Percentiles rank a stretch among this genome's conserved stretches.
phyloP scores from a whole-genome alignment of 2,329 filamentous ascomycete species.

The Byssochlamys sp. region DNA sequence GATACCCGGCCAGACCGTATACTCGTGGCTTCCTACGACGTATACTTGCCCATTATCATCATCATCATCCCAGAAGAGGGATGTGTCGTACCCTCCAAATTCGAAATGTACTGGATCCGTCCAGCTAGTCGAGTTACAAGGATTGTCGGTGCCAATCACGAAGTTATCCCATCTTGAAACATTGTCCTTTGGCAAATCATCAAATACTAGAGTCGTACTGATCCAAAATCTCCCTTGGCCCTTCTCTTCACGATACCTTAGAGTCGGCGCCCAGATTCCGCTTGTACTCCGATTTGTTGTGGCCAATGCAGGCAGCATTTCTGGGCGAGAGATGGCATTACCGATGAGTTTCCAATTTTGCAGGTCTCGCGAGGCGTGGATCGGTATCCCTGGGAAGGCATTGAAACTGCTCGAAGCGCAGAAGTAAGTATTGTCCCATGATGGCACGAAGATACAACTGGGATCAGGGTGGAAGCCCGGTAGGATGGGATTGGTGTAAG shows the following conservation, averaged over 20 bases:
- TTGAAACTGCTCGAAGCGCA: slow-evolving; percentile 39
- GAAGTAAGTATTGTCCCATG: slow-evolving; percentile 30
- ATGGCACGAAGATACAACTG: slow-evolving; percentile 31
- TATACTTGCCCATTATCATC: slow-evolving; percentile 32
- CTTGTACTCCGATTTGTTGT: not conserved
- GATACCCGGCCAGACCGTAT: slow-evolving; percentile 1
- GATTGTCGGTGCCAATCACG: slow-evolving; percentile 33
- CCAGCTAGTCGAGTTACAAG: slow-evolving; percentile 36
- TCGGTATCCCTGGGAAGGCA: slow-evolving; percentile 37
- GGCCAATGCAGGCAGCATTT: not conserved
- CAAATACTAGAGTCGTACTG: not conserved
- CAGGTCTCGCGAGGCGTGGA: slow-evolving; percentile 39
- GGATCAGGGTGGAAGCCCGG: slow-evolving; percentile 41
- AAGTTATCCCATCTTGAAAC: slow-evolving; percentile 15
- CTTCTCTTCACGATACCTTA: not conserved
- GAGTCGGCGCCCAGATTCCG: not conserved
- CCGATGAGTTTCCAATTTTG: slow-evolving; percentile 30
- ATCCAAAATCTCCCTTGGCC: not conserved
- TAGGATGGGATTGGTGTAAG: slow-evolving; percentile 33
- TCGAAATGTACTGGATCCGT: slow-evolving; percentile 31
- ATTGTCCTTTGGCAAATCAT: not conserved
- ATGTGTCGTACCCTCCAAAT: slow-evolving; percentile 35
- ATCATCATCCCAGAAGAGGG: slow-evolving; percentile 39
- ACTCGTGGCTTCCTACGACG: slow-evolving; percentile 11
- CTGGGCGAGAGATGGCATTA: slow-evolving; percentile 4